Evolutionary conservation across 345 rosid species (phyloP).

Genomic region (Arabidopsis arenosa): DNA sequence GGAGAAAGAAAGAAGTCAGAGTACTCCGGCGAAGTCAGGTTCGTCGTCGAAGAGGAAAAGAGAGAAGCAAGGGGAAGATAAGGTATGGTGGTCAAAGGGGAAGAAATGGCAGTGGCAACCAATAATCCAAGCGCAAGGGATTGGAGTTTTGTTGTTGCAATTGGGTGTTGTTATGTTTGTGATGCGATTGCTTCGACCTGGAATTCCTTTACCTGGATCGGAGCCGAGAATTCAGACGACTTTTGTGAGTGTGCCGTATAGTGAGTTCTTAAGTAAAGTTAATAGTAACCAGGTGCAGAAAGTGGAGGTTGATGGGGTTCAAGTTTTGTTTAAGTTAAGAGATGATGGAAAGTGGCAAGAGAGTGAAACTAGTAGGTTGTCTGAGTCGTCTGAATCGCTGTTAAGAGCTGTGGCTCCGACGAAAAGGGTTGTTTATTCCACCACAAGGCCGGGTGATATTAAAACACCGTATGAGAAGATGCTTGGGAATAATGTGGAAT

Average conservation of each 20-base stretch:
- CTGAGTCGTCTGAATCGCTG: slow-evolving; percentile 66
- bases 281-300: slow-evolving; percentile 71
- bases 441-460: slow-evolving; percentile 80
- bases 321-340: slow-evolving; percentile 80
- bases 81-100: slow-evolving; percentile 73
- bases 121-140: slow-evolving; percentile 74
- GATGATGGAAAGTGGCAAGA: slow-evolving; percentile 54
- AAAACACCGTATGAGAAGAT: slow-evolving; percentile 93
- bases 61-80: slow-evolving; percentile 58
- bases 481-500: slow-evolving; percentile 89
- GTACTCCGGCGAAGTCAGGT: slow-evolving; percentile 42
- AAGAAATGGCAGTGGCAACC: slow-evolving; percentile 84
- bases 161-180: slow-evolving; percentile 81
- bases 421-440: slow-evolving; percentile 71
- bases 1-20: slow-evolving; percentile 47
- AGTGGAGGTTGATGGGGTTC: slow-evolving; percentile 91
- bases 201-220: slow-evolving; percentile 82
- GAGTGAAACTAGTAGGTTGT: slow-evolving; percentile 53
- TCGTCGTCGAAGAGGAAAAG: slow-evolving; percentile 56
- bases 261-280: slow-evolving; percentile 82
- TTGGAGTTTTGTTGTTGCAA: slow-evolving; percentile 77
- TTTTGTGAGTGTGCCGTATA: slow-evolving; percentile 77
- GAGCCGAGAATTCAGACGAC: slow-evolving; percentile 75
- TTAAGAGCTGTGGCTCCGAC: slow-evolving; percentile 67
- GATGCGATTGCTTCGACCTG: slow-evolving; percentile 85